Conservation (phyloP, 2,329 filamentous ascomycete species). For the Aureobasidium subglaciale region DNA sequence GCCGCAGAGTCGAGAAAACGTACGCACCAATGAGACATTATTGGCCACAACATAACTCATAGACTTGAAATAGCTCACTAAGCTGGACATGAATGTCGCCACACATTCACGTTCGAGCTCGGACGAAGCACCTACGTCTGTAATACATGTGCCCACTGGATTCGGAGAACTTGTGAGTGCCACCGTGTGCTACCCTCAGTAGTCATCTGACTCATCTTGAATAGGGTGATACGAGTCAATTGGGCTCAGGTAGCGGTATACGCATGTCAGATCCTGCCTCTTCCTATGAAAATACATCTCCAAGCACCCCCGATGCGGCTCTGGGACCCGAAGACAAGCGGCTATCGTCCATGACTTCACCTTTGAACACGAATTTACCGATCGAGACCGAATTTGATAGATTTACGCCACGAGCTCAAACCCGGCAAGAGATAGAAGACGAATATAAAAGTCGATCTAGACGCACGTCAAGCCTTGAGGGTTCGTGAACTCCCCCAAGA, state of each 20-base stretch:
- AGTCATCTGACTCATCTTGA: background rate
- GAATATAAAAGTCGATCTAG: constrained; percentile 47
- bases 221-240: background rate
- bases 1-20: constrained; percentile 26
- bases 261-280: constrained; percentile 25
- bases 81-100: constrained; percentile 41
- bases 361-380: constrained; percentile 67
- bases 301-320: constrained; percentile 29
- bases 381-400: constrained; percentile 47
- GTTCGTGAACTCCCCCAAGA: constrained; percentile 40
- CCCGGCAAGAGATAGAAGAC: constrained; percentile 64
- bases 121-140: constrained; percentile 75
- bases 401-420: constrained; percentile 76
- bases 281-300: constrained; percentile 30
- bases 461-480: constrained; percentile 67
- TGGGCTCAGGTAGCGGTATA: constrained; percentile 20
- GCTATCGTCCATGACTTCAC: constrained; percentile 45
- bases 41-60: constrained; percentile 10
- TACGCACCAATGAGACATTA: constrained; percentile 17
- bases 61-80: constrained; percentile 26
- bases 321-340: constrained; percentile 23
- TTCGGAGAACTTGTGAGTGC: constrained; percentile 69
- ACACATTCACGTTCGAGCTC: constrained; percentile 43
- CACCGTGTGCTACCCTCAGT: background rate
- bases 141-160: constrained; percentile 82